Percentiles rank a stretch among this genome's conserved stretches.
Conservation (phyloP, 2,329 filamentous ascomycete genomes). For the Aspergillus jensenii region DNA sequence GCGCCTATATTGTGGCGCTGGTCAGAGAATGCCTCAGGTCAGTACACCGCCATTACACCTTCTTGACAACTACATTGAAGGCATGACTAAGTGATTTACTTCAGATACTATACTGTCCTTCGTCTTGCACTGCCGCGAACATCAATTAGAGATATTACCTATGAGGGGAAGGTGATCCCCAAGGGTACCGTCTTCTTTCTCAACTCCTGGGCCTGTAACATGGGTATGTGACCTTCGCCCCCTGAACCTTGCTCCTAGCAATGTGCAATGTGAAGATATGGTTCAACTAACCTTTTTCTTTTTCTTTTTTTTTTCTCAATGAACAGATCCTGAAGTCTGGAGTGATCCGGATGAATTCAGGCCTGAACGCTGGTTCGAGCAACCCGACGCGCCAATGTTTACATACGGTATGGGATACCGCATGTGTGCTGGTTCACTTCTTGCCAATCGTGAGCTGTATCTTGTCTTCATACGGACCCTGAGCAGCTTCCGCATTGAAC, state of each 20-base stretch:
- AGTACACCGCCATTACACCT: not conserved
- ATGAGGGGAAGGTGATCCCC: constrained; percentile 59
- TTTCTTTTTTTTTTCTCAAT: not conserved
- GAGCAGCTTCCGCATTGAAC: constrained; percentile 60
- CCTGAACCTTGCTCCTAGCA: not conserved
- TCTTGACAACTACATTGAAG: not conserved
- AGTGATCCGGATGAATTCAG: constrained; percentile 59
- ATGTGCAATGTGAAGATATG: not conserved
- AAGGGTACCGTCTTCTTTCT: constrained; percentile 64
- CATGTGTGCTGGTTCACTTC: constrained; percentile 65
- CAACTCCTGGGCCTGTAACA: constrained; percentile 69
- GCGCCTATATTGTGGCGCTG: constrained; percentile 62
- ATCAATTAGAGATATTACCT: constrained; percentile 60
- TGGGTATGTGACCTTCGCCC: constrained; percentile 50
- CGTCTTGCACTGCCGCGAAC: constrained; percentile 62
- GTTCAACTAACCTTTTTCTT: not conserved
- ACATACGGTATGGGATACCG: constrained; percentile 66
- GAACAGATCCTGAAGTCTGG: constrained; percentile 56
- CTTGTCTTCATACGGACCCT: constrained; percentile 63
- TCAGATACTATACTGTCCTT: constrained; percentile 62
- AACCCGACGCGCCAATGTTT: constrained; percentile 64
- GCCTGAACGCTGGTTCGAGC: constrained; percentile 63
- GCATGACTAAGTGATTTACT: not conserved
- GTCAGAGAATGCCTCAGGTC: constrained; percentile 62
- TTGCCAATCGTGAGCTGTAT: constrained; percentile 66